Evolutionary conservation across 106 monocot genomes (phyloP).

Genomic region (Narthecium ossifragum): DNA sequence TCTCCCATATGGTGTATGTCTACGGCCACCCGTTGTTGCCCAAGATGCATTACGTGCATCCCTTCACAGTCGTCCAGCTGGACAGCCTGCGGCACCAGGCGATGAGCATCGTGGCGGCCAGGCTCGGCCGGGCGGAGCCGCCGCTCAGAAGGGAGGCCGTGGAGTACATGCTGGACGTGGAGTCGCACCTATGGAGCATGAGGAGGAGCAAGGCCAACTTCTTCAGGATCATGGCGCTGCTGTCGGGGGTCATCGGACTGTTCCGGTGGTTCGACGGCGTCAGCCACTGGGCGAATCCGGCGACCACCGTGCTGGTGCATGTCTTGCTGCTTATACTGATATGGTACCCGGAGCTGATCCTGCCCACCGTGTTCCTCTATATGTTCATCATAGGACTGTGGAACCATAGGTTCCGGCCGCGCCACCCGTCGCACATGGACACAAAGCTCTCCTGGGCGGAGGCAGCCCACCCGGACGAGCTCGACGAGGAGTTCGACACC

Average conservation of each 20-base stretch:
- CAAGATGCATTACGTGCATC: slow-evolving; percentile 20
- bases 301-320: slow-evolving; percentile 16
- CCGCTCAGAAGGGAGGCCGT: slow-evolving; percentile 16
- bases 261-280: slow-evolving; percentile 9
- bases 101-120: slow-evolving; percentile 10
- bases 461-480: slow-evolving; percentile 17
- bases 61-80: slow-evolving; percentile 14
- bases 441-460: slow-evolving; percentile 15
- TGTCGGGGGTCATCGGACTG: neutral
- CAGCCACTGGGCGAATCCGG: slow-evolving; percentile 9
- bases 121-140: slow-evolving; percentile 18
- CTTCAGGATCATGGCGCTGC: slow-evolving; percentile 16
- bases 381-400: slow-evolving; percentile 13
- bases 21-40: slow-evolving; percentile 12
- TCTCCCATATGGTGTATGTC: slow-evolving; percentile 4
- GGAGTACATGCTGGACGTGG: slow-evolving; percentile 20
- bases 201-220: slow-evolving; percentile 18
- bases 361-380: slow-evolving; percentile 15
- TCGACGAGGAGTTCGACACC: slow-evolving; percentile 17
- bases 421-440: slow-evolving; percentile 19
- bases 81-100: slow-evolving; percentile 20
- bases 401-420: slow-evolving; percentile 11
- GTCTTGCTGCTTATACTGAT: slow-evolving; percentile 10
- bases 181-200: slow-evolving; percentile 22
- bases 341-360: slow-evolving; percentile 14